A percentile compares a stretch with the other conserved stretches of the same genome.
These are phyloP conservation scores for Karstenula rhodostoma DNA, from an alignment of 2,329 filamentous ascomycete species.

Conservation along the genomic window DNA sequence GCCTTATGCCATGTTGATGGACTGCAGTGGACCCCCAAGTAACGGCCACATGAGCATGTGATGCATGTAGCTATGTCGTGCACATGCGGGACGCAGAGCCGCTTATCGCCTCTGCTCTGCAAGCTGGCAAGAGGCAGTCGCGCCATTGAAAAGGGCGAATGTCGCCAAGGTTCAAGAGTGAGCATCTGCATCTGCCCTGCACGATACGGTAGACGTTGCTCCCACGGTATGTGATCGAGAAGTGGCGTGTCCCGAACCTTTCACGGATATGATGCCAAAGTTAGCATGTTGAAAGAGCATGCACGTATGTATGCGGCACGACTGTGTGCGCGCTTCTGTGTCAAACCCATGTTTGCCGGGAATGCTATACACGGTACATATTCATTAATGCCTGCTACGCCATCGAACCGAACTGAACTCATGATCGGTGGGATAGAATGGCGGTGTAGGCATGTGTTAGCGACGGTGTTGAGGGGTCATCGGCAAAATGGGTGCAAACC, in stretches of 20 bases:
- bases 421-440: conserved; percentile 42
- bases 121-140: conserved; percentile 32
- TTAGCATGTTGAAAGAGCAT: conserved; percentile 5
- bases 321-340: conserved; percentile 24
- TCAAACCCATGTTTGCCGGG: conserved; percentile 32
- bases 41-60: conserved; percentile 37
- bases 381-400: conserved; percentile 32
- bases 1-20: conserved; percentile 31
- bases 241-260: background rate
- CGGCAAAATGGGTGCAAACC: conserved; percentile 37
- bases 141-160: conserved; percentile 34
- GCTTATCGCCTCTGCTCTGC: conserved; percentile 42
- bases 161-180: conserved; percentile 21
- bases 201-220: conserved; percentile 20
- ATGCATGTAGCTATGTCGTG: conserved; percentile 48
- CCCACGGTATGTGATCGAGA: background rate
- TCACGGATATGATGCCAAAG: conserved; percentile 7
- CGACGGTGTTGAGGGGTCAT: conserved; percentile 26
- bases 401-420: conserved; percentile 19
- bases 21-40: conserved; percentile 42
- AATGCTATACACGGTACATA: conserved; percentile 24
- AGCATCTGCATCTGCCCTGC: conserved; percentile 16
- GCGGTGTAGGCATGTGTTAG: conserved; percentile 38
- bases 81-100: conserved; percentile 41
- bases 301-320: conserved; percentile 31